These are phyloP conservation scores for Nakazawaea holstii DNA, from an alignment of 805 yeast genomes.

Conservation along the genomic window DNA sequence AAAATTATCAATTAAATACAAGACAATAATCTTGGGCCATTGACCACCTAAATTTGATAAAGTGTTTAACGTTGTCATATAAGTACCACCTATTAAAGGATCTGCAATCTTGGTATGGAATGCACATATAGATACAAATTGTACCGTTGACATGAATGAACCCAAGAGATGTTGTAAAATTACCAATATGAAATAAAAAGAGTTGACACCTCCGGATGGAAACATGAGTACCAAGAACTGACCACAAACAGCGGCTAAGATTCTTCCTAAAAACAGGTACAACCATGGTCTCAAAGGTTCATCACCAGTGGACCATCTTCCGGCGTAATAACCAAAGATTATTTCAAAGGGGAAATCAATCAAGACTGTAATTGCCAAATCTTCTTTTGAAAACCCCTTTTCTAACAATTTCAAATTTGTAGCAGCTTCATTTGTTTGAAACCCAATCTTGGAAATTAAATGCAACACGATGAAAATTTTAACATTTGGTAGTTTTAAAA, in stretches of 20 bases:
- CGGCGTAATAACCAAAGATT: slow-evolving; percentile 92
- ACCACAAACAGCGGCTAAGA: slow-evolving; percentile 70
- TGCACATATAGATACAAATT: slow-evolving; percentile 90
- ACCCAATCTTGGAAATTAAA: slow-evolving; percentile 80
- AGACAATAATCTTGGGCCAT: slow-evolving; percentile 88
- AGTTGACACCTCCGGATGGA: slow-evolving; percentile 52
- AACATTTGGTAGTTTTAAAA: slow-evolving; percentile 65
- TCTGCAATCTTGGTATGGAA: slow-evolving; percentile 96
- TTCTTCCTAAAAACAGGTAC: slow-evolving; percentile 77
- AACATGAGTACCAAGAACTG: slow-evolving; percentile 66
- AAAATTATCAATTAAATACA: slow-evolving; percentile 73
- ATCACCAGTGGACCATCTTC: slow-evolving; percentile 83
- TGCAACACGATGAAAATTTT: slow-evolving; percentile 71
- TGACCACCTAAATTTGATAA: slow-evolving; percentile 93
- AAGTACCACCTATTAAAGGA: slow-evolving; percentile 94
- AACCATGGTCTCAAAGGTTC: slow-evolving; percentile 86
- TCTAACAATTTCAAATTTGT: slow-evolving; percentile 88
- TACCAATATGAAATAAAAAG: slow-evolving; percentile 59
- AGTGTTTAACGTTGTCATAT: slow-evolving; percentile 94
- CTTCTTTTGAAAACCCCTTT: slow-evolving; percentile 89
- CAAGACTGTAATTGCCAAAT: slow-evolving; percentile 83
- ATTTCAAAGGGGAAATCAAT: slow-evolving; percentile 96
- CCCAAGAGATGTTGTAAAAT: slow-evolving; percentile 79
- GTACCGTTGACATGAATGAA: slow-evolving; percentile 91
- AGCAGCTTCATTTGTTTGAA: slow-evolving; percentile 94